Evolutionary conservation across 257 asterid species (phyloP).

Genomic region (Gardenia jasminoides): DNA sequence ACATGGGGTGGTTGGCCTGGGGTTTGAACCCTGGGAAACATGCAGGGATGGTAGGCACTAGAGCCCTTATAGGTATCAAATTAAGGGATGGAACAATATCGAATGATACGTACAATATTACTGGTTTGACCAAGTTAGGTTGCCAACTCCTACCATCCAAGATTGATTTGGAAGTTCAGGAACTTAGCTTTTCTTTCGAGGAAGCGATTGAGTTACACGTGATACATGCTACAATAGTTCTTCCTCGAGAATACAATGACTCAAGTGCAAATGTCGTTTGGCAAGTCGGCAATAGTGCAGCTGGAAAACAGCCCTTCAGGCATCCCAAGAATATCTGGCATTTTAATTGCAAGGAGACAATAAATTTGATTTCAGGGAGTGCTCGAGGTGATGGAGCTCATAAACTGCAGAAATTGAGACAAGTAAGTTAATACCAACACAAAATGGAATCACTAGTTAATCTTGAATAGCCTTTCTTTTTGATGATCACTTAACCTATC

Average conservation of each 20-base stretch:
- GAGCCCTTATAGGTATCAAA: conserved; percentile 56
- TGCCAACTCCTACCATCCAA: conserved; percentile 39
- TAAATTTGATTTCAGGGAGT: conserved; percentile 30
- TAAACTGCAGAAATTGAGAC: conserved; percentile 23
- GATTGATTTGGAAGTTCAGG: conserved; percentile 28
- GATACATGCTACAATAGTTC: conserved; percentile 34
- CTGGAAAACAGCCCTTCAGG: conserved; percentile 28
- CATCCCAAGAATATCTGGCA: conserved; percentile 37
- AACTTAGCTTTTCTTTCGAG: conserved; percentile 11
- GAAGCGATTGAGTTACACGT: conserved; percentile 9
- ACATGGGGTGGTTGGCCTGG: conserved; percentile 67
- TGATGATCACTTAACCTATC: neutral
- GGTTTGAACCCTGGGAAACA: conserved; percentile 53
- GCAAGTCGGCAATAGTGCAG: conserved; percentile 45
- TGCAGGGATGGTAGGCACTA: conserved; percentile 54
- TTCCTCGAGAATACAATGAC: conserved; percentile 32
- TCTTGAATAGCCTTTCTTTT: neutral
- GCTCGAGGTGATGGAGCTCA: conserved; percentile 11
- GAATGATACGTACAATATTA: conserved; percentile 30
- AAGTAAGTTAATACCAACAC: conserved; percentile 25
- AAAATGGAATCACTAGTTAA: neutral
- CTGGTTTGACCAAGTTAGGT: conserved; percentile 30
- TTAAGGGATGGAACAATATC: conserved; percentile 2
- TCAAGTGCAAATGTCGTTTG: conserved; percentile 39
- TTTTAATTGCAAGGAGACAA: conserved; percentile 34